Percentiles rank a stretch among this genome's conserved stretches.
phyloP scores from a whole-genome alignment of 129 eudicot species.

The Helianthus tuberosus region DNA sequence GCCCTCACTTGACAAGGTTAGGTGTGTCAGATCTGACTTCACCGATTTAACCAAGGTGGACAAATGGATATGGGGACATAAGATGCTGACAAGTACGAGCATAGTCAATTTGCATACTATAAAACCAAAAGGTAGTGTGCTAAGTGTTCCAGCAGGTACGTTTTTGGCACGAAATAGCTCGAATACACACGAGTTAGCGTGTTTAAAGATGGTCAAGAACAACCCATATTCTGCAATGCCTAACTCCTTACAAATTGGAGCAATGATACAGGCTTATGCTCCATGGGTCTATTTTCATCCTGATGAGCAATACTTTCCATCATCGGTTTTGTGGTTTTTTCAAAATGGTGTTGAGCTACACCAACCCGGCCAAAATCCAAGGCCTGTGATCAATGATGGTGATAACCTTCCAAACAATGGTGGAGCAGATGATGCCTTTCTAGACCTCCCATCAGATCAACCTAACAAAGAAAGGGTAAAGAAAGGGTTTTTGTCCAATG shows the following conservation, averaged over 20 bases:
- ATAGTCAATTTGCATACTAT: conserved; percentile 21
- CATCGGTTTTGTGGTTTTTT: conserved; percentile 46
- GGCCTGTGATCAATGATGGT: conserved; percentile 21
- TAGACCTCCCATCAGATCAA: conserved; percentile 43
- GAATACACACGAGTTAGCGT: neutral
- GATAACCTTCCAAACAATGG: conserved; percentile 39
- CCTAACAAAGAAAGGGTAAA: conserved; percentile 28
- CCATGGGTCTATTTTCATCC: conserved; percentile 46
- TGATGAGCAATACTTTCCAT: conserved; percentile 42
- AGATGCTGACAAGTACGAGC: neutral
- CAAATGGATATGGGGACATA: too few relatives aligned
- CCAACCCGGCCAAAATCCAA: conserved; percentile 4
- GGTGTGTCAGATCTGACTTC: too few relatives aligned
- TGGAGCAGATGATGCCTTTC: conserved; percentile 30
- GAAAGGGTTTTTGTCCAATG: conserved; percentile 28
- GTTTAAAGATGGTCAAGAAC: neutral
- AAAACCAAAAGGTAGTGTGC: conserved; percentile 13
- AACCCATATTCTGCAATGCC: conserved; percentile 37
- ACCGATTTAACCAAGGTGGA: too few relatives aligned
- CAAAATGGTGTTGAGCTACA: conserved; percentile 35
- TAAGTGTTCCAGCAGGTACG: conserved; percentile 38
- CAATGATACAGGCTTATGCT: conserved; percentile 31
- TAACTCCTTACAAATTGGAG: conserved; percentile 13
- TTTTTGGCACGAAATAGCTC: conserved; percentile 25
- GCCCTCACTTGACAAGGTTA: too few relatives aligned